phyloP scores from a whole-genome alignment of 2,329 filamentous ascomycete genomes.

The Metarhizium album region DNA sequence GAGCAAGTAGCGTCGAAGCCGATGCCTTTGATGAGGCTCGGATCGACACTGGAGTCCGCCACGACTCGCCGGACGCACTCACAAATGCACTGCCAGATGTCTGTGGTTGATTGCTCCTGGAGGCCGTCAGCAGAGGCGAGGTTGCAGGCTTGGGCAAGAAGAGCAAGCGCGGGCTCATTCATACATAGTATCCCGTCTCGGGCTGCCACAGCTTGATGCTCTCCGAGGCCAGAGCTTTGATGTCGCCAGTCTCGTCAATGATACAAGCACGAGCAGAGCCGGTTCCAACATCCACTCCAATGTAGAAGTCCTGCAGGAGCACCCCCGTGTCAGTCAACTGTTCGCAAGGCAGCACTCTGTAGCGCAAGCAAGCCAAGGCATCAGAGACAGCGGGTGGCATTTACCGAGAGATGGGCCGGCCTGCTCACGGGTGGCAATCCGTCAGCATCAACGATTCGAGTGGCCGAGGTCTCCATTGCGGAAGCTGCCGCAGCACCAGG shows the following conservation, averaged over 20 bases:
- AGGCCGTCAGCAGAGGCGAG: conserved; percentile 6
- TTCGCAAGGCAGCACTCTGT: too few species aligned
- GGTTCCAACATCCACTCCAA: conserved; percentile 94
- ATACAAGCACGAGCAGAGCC: conserved; percentile 93
- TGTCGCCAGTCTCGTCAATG: conserved; percentile 84
- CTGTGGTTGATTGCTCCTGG: conserved; percentile 90
- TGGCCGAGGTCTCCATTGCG: conserved; percentile 5
- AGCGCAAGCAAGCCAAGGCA: neutral
- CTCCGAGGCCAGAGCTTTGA: conserved; percentile 63
- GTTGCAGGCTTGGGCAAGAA: neutral
- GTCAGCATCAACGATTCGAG: conserved; percentile 12
- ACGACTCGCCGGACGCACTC: conserved; percentile 75
- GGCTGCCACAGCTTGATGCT: conserved; percentile 75
- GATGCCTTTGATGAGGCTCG: conserved; percentile 70
- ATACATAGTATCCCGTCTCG: conserved; percentile 62
- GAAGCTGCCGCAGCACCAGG: neutral
- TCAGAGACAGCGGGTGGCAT: conserved; percentile 3
- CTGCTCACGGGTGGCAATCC: conserved; percentile 17
- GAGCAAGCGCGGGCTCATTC: conserved; percentile 21
- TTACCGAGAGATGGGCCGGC: conserved; percentile 24
- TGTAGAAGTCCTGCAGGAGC: conserved; percentile 42
- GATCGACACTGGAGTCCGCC: conserved; percentile 68
- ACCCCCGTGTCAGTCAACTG: conserved; percentile 9
- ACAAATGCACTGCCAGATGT: conserved; percentile 96
- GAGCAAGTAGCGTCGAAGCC: conserved; percentile 99